Conservation (phyloP, 2,329 filamentous ascomycete species). For the Diaporthe ampelina region DNA sequence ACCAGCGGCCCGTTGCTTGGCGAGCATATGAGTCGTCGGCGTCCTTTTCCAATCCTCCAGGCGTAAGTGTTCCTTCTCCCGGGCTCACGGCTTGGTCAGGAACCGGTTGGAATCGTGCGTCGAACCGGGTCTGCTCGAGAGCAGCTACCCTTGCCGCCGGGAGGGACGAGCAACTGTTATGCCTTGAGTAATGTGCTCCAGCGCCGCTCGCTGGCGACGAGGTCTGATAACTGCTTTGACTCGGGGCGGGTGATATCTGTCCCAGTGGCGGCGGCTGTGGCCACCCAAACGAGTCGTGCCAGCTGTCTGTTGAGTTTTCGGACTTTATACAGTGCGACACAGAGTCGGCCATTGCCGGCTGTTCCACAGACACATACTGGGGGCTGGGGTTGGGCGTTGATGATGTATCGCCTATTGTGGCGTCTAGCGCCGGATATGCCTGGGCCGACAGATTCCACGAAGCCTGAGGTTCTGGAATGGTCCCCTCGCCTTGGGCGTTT, state of each 20-base stretch:
- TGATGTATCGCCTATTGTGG: background rate
- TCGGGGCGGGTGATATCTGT: background rate
- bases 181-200: background rate
- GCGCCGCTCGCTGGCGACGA: background rate
- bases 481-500: background rate
- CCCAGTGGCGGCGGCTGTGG: background rate
- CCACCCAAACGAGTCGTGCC: background rate
- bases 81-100: background rate
- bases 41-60: background rate
- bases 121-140: background rate
- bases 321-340: background rate
- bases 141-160: background rate
- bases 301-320: no score
- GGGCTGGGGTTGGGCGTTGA: background rate
- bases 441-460: background rate
- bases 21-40: background rate
- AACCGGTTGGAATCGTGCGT: background rate
- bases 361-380: background rate
- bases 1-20: background rate
- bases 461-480: no score
- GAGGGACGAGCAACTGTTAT: background rate
- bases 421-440: background rate
- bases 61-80: accelerated
- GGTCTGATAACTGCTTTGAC: background rate
- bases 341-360: background rate